Percentiles rank a stretch among this genome's conserved stretches.
These are phyloP conservation scores for Cystobasidium slooffiae DNA, from an alignment of 1,284 basidiomycete species.

Conservation along the genomic window DNA sequence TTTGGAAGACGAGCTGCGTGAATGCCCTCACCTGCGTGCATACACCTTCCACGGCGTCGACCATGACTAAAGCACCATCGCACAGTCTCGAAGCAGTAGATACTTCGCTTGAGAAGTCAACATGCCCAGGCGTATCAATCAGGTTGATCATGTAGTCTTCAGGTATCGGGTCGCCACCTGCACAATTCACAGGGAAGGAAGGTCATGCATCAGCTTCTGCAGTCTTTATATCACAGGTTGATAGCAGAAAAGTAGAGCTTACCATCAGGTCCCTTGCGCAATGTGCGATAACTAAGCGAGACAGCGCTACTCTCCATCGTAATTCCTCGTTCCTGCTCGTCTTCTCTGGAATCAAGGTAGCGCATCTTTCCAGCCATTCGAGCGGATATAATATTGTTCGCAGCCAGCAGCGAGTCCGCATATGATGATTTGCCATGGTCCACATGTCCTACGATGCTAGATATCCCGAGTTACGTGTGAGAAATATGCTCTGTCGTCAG, in stretches of 20 bases:
- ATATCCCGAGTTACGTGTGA: too few relatives aligned
- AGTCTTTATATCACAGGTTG: not conserved
- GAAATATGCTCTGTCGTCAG: constrained; percentile 9
- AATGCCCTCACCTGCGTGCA: constrained; percentile 79
- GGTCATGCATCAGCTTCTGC: not conserved
- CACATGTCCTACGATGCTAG: constrained; percentile 46
- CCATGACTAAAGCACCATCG: constrained; percentile 94
- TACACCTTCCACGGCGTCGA: constrained; percentile 97
- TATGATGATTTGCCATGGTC: constrained; percentile 63
- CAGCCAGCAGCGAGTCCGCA: constrained; percentile 92
- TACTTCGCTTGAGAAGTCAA: constrained; percentile 97
- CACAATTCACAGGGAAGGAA: not conserved
- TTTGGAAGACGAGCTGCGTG: constrained; percentile 32
- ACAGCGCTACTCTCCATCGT: constrained; percentile 98
- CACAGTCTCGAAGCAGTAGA: constrained; percentile 91
- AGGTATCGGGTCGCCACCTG: constrained; percentile 62
- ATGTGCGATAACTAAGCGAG: constrained; percentile 43
- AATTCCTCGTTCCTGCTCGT: constrained; percentile 96
- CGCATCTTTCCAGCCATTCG: constrained; percentile 95
- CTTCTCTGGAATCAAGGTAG: constrained; percentile 93
- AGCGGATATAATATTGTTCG: constrained; percentile 95
- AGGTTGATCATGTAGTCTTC: constrained; percentile 82
- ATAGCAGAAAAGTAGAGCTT: not conserved
- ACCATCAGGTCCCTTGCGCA: constrained; percentile 37
- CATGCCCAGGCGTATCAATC: constrained; percentile 98